Evolutionary conservation across 2,329 filamentous ascomycete species (phyloP), one percentile per base, ranked within the genome.

Genomic region (Fragosphaeria purpurea): DNA sequence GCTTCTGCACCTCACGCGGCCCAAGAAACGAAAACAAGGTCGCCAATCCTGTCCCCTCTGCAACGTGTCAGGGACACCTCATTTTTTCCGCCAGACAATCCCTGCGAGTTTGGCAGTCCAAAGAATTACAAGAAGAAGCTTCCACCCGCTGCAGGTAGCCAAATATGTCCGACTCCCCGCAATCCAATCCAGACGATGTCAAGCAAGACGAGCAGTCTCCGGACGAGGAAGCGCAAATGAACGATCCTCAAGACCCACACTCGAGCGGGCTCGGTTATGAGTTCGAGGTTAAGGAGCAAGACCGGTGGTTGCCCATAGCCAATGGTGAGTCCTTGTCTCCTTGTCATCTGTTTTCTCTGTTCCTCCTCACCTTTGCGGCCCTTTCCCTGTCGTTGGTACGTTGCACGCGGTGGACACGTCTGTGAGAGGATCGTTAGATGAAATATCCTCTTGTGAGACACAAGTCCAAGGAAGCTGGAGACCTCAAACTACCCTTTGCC

Each of bases 261-360:
- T 76, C 77, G 68, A 78, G 78, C 70, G 84, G 79, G 68, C 77
- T 85, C 71, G 82, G 75, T 70, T 88, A 88, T 67, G 91, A 97
- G 75, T 95, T 96, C 69, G 91, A 97, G 74, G 91, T 97, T 71
- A 97, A 97, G 79, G 93, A 98, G 73, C 93, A 98, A 73, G 93
- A 98, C 73, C 79, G 93, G 78, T 98, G 93, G 93, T 81, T 98
- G 69, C 93, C 93, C 68, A 98, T 98, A 80, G 93, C 93, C 74
- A 98, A 98, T 89, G 93, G 93, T 98, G 80, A 80, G 93, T 93
- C 71, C 62, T 59, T 58, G 93, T 93, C 71, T 62, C 58, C 58
- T 58, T 61, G 58, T 60, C 59, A 62, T 57, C 58, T 38, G 5
- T 45, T 13, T 46, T 37, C 30, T 32, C 30, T 32, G 34, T 32